phyloP scores from a whole-genome alignment of 768 basidiomycete species.

The Russula brevipes region DNA sequence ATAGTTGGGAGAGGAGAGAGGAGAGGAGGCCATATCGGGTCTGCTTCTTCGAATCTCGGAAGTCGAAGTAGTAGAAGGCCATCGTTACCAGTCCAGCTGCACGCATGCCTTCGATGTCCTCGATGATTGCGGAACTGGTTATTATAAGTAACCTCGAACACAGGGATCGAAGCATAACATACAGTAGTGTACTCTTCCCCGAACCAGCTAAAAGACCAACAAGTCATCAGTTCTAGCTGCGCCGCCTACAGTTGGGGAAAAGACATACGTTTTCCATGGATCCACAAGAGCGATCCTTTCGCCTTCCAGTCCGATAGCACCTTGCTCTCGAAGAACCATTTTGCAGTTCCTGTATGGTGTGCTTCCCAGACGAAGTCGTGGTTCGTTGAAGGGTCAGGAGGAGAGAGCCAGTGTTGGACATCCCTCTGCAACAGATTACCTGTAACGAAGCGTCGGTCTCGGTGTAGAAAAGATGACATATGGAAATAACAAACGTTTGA shows the following conservation, averaged over 20 bases:
- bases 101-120: neutral
- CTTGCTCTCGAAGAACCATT: neutral
- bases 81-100: neutral
- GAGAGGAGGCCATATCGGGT: neutral
- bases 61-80: slow-evolving; percentile 1
- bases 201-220: neutral
- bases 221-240: neutral
- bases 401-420: neutral
- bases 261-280: slow-evolving; percentile 15
- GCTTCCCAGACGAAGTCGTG: neutral
- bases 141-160: neutral
- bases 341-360: neutral
- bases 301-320: neutral
- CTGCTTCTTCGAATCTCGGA: slow-evolving; percentile 2
- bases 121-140: slow-evolving; percentile 1
- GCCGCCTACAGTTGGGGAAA: rapidly evolving
- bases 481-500: neutral
- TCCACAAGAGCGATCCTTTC: neutral
- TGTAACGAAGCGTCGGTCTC: neutral
- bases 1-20: slow-evolving; percentile 4
- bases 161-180: neutral
- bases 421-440: neutral
- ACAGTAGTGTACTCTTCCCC: slow-evolving; percentile 13
- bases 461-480: neutral
- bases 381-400: neutral